Evolutionary conservation across 2,329 filamentous ascomycete genomes (phyloP), one percentile per base, ranked within the genome.

Genomic region (Pseudogymnoascus sp.): DNA sequence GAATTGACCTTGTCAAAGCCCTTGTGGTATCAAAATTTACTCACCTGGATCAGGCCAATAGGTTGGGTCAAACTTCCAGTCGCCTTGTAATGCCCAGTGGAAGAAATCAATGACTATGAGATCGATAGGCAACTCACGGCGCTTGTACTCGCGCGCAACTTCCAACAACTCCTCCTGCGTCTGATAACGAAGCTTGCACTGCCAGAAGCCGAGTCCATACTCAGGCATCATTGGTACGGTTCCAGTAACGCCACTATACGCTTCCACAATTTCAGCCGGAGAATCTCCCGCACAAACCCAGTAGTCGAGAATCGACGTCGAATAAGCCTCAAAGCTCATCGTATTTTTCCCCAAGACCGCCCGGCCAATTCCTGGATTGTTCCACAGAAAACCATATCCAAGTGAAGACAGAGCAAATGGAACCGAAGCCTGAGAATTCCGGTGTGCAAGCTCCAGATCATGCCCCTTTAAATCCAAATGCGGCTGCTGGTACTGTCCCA

Each of bases 61-160:
- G 0, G 77, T 78, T 0, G 79, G 74, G 68, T 89, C 86, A 66
- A 89, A 88, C 40, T 79, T 83, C 86, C 86, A 89, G 63, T 89
- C 86, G 5, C 87, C 86, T 69, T 89, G 85, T 6, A 77, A 76
- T 6, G 82, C 81, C 86, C 86, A 88, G 69, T 88, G 86, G 70
- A 88, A 88, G 71, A 84, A 88, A 68, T 88, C 86, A 38, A 85
- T 75, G 0, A 88, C 86, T n/a, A 88, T 87, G 2, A 88, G 69
- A 69, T 88, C 84, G 16, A 88, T 76, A 0, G 85, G 85, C 14
- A 88, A 70, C 0, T 81, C 70, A 1, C 84, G 75, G 34, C 75
- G 73, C 61, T 78, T 80, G 66, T 88, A 84, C 68, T 88, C 84
- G 4, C 85, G 73, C 0, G 85, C 86, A 0, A 88, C 80, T 5